Evolutionary conservation across 192 early-diverging fungal genomes (phyloP).

Genomic region (Coemansia umbellata): DNA sequence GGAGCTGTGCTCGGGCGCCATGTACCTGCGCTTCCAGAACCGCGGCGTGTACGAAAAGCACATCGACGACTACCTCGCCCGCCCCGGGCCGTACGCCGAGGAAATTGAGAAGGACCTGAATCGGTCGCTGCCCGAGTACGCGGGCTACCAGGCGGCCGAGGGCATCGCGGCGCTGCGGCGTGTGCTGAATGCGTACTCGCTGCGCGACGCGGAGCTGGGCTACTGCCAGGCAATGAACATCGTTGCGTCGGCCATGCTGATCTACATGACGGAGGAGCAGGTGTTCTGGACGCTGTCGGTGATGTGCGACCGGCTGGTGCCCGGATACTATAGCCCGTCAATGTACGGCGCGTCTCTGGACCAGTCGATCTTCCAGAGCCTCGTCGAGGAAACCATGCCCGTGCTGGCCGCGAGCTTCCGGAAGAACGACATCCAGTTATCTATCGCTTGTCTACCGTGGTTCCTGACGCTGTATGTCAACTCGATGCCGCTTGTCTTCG

Average conservation of each 20-base stretch:
- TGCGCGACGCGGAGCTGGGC: conserved; percentile 88
- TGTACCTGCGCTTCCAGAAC: conserved; percentile 83
- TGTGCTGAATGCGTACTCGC: conserved; percentile 82
- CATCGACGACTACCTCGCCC: conserved; percentile 60
- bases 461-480: conserved; percentile 96
- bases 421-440: conserved; percentile 88
- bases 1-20: conserved; percentile 87
- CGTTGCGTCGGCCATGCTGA: conserved; percentile 88
- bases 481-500: conserved; percentile 87
- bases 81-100: conserved; percentile 75
- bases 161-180: conserved; percentile 92
- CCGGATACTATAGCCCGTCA: conserved; percentile 95
- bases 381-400: conserved; percentile 90
- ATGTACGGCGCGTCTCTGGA: conserved; percentile 98
- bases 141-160: conserved; percentile 83
- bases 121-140: conserved; percentile 89
- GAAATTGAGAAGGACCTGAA: conserved; percentile 98
- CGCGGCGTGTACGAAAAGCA: conserved; percentile 68
- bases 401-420: conserved; percentile 79
- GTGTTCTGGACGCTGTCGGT: conserved; percentile 94
- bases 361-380: conserved; percentile 88
- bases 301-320: conserved; percentile 83
- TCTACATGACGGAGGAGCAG: conserved; percentile 95
- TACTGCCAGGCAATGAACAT: conserved; percentile 99
- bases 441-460: conserved; percentile 97